Conservation (phyloP, 768 basidiomycete genomes). For the Leucosporidium creatinivorum region DNA sequence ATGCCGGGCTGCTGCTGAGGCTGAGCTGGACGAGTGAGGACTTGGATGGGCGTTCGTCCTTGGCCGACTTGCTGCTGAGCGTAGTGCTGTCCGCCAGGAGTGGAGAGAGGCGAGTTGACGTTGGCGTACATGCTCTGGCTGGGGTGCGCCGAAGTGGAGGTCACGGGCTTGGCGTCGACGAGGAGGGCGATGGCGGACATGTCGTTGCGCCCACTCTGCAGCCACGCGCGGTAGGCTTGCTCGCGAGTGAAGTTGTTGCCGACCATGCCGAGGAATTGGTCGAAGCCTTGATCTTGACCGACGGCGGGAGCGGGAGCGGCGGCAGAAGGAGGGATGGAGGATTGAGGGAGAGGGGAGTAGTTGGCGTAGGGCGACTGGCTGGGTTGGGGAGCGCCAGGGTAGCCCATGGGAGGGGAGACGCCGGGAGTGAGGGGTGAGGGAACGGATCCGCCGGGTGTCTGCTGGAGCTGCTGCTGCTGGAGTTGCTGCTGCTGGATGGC, state of each 20-base stretch:
- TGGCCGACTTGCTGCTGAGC: slow-evolving; percentile 1
- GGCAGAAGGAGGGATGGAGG: neutral
- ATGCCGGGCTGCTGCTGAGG: neutral
- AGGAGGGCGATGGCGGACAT: slow-evolving; percentile 12
- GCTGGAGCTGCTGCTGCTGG: neutral
- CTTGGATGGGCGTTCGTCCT: neutral
- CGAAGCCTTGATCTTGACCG: slow-evolving; percentile 17
- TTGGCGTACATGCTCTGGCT: slow-evolving; percentile 5
- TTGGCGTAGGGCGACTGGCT: neutral
- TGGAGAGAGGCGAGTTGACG: slow-evolving; percentile 2
- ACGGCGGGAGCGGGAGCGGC: neutral
- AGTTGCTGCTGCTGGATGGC: neutral
- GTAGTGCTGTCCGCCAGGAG: slow-evolving; percentile 32
- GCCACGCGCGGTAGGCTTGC: slow-evolving; percentile 9
- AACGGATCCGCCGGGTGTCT: neutral
- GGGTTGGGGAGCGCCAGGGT: neutral
- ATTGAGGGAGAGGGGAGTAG: neutral
- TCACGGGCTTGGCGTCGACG: slow-evolving; percentile 11
- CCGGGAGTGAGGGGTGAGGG: no score
- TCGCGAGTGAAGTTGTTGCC: slow-evolving; percentile 12
- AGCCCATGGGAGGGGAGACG: no score
- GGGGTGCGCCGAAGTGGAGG: no score
- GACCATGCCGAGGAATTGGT: slow-evolving; percentile 9
- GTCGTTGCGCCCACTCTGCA: neutral
- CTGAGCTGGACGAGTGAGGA: neutral